phyloP scores from a whole-genome alignment of 768 basidiomycete genomes.

The Pleurotus platypus region DNA sequence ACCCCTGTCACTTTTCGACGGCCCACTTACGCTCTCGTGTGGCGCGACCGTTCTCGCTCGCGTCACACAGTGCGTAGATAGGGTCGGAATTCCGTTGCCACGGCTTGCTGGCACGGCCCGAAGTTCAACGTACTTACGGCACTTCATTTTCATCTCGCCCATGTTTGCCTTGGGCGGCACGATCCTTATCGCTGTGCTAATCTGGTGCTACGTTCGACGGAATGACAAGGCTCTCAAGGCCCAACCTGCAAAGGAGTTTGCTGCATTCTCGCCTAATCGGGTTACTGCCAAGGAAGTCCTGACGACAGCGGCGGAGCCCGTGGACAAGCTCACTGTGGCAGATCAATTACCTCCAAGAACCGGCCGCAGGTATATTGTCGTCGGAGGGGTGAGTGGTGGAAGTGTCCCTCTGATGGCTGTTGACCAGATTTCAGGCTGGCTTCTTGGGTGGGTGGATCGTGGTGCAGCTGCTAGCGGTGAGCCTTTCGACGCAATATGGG shows the following conservation, averaged over 20 bases:
- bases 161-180: too few relatives aligned
- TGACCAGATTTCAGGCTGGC: conserved; percentile 46
- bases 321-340: conserved; percentile 25
- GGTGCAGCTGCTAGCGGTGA: conserved; percentile 45
- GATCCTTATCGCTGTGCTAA: conserved; percentile 3
- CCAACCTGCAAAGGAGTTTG: conserved; percentile 42
- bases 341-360: conserved; percentile 63
- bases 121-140: too few relatives aligned
- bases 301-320: conserved; percentile 24
- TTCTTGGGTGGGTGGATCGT: conserved; percentile 81
- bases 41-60: too few relatives aligned
- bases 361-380: conserved; percentile 70
- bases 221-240: conserved; percentile 56
- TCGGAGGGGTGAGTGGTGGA: conserved; percentile 59
- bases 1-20: too few relatives aligned
- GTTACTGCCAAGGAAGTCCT: conserved; percentile 39
- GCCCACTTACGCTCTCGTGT: too few relatives aligned
- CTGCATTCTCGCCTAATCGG: conserved; percentile 48
- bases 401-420: neutral
- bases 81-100: too few relatives aligned
- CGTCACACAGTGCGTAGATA: too few relatives aligned
- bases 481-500: neutral
- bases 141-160: too few relatives aligned
- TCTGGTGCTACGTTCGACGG: conserved; percentile 33
- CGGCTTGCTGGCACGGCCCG: too few relatives aligned